Evolutionary conservation across 2,329 filamentous ascomycete species (phyloP).

Genomic region (Cercospora zeae-maydis): DNA sequence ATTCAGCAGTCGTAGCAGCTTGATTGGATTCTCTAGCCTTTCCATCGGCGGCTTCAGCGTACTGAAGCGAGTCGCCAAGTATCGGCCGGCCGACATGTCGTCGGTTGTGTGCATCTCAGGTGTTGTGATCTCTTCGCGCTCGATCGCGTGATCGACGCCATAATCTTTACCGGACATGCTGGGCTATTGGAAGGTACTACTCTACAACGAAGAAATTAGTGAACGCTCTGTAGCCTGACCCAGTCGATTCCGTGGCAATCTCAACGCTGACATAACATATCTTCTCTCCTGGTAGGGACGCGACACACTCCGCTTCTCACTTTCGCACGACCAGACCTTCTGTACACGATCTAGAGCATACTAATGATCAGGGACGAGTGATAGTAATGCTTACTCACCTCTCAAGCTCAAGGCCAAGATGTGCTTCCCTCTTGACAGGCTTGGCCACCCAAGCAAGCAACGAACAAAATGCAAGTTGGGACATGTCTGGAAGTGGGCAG

Average conservation of each 20-base stretch:
- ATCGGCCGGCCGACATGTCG: slow-evolving; percentile 44
- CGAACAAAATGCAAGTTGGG: neutral
- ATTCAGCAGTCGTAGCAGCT: slow-evolving; percentile 50
- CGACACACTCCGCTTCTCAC: neutral
- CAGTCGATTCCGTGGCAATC: neutral
- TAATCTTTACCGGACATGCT: slow-evolving; percentile 18
- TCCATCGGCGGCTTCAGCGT: slow-evolving; percentile 56
- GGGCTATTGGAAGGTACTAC: neutral
- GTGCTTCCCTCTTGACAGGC: neutral
- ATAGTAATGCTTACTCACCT: slow-evolving; percentile 14
- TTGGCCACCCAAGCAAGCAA: neutral
- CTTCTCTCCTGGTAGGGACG: neutral
- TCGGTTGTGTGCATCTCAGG: slow-evolving; percentile 6
- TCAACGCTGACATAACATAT: neutral
- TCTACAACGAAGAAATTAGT: neutral
- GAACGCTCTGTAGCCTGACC: neutral
- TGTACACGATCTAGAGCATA: neutral
- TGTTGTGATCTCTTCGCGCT: slow-evolving; percentile 18
- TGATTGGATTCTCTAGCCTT: slow-evolving; percentile 53
- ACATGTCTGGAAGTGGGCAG: neutral
- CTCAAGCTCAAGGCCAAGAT: slow-evolving; percentile 13
- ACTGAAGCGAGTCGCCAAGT: slow-evolving; percentile 52
- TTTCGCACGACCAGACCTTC: neutral
- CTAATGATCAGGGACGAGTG: neutral
- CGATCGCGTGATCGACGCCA: slow-evolving; percentile 18